Conservation (phyloP, 805 yeast genomes). For the Ogataea methanolica region DNA sequence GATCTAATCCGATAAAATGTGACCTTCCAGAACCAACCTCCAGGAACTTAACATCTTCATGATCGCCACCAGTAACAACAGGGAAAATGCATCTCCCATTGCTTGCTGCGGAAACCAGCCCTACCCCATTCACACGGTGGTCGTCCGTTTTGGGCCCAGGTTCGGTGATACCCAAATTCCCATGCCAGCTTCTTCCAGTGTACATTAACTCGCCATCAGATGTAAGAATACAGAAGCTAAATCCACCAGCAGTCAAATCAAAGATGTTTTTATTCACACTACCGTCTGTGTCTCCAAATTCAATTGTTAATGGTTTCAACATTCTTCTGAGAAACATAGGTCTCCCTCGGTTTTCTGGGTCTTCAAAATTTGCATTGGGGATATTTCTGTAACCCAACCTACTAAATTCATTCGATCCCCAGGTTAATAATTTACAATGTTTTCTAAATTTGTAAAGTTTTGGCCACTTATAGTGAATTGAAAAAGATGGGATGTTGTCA, state of each 20-base stretch:
- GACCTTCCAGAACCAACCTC: constrained; percentile 59
- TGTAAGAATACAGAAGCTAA: constrained; percentile 54
- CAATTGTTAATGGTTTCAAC: constrained; percentile 10
- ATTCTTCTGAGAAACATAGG: constrained; percentile 4
- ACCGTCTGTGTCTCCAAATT: constrained; percentile 25
- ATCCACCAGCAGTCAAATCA: constrained; percentile 62
- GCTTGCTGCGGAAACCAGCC: neutral
- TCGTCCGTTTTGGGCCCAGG: constrained; percentile 40
- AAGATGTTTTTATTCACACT: constrained; percentile 17
- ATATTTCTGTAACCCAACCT: constrained; percentile 37
- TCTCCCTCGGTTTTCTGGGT: constrained; percentile 6
- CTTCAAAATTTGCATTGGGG: constrained; percentile 9
- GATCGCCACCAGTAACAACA: constrained; percentile 7
- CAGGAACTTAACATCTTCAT: constrained; percentile 31
- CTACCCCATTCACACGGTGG: constrained; percentile 1
- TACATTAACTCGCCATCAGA: constrained; percentile 50
- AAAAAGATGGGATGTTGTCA: constrained; percentile 36
- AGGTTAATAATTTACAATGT: constrained; percentile 37
- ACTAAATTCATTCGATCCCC: constrained; percentile 46
- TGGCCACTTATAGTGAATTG: constrained; percentile 43
- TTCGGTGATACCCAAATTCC: constrained; percentile 31
- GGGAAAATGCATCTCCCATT: constrained; percentile 8
- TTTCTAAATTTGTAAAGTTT: constrained; percentile 39
- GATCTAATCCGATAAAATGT: constrained; percentile 59
- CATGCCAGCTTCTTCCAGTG: constrained; percentile 42